Evolutionary conservation across 78 protist species (phyloP).

Genomic region (Dictyostelium brefeldianum): DNA sequence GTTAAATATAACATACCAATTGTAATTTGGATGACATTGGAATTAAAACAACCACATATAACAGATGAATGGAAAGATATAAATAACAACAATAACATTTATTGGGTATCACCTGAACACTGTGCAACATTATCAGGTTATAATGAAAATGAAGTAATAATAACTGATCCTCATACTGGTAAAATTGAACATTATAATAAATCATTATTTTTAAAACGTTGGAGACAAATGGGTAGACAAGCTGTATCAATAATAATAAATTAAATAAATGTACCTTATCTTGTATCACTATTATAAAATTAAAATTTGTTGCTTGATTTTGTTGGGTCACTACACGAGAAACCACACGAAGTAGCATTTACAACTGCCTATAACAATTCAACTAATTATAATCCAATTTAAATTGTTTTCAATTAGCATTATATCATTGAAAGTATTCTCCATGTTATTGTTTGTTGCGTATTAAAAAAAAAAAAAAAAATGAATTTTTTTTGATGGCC

Average conservation of each 20-base stretch:
- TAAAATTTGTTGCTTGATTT: too few species aligned
- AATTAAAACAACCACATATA: slow-evolving; percentile 25
- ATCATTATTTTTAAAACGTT: slow-evolving; percentile 56
- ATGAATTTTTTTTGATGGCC: too few species aligned
- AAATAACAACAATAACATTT: background rate
- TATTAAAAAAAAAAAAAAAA: too few species aligned
- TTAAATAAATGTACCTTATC: too few species aligned
- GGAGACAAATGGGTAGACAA: slow-evolving; percentile 81
- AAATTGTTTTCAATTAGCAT: too few species aligned
- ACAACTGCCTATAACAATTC: too few species aligned
- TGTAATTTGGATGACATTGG: slow-evolving; percentile 77
- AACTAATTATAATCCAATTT: too few species aligned
- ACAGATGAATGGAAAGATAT: slow-evolving; percentile 63
- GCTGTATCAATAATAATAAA: slow-evolving; percentile 21
- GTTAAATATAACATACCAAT: slow-evolving; percentile 16
- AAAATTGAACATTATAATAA: slow-evolving; percentile 40
- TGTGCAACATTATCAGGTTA: slow-evolving; percentile 64
- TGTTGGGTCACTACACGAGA: too few species aligned
- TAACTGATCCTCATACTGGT: slow-evolving; percentile 69
- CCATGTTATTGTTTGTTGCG: too few species aligned
- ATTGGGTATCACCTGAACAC: slow-evolving; percentile 75
- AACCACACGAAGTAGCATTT: too few species aligned
- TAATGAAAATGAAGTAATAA: background rate
- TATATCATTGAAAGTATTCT: too few species aligned
- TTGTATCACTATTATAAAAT: too few species aligned